Evolutionary conservation across 2,329 filamentous ascomycete genomes (phyloP), one percentile per base, ranked within the genome.

Genomic region (Trichoderma sp.): DNA sequence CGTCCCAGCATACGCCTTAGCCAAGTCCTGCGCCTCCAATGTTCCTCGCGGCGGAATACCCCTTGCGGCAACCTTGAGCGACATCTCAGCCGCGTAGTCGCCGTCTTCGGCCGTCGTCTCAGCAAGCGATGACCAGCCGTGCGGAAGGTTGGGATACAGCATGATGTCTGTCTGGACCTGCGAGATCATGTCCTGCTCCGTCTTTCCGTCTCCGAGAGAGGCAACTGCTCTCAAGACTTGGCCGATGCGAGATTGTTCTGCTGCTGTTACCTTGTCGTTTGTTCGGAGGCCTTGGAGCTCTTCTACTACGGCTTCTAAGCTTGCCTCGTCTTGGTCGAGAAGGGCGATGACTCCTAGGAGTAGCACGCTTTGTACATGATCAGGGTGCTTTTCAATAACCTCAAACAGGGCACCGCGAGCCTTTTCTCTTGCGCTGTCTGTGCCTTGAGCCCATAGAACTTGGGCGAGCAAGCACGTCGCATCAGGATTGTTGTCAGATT

Each of bases 391-490:
- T 76, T 95, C 93, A 13, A 97, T 91, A 43, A 92, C 91, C 15
- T 91, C 90, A 77, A 97, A 95, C 1, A 99, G 86, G 74, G 93
- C 88, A 67, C 92, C 90, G 4, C 94, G 88, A 17, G 95, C 95
- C 73, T 92, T 90, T 64, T 91, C 89, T 61, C 91, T 89, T 70
- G 95, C 92, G 1, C 90, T 86, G 7, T 91, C 88, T 0, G 90
- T 90, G 9, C 93, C 94, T 74, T 93, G 94, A 0, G 95, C 95
- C 95, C 96, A 99, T 0, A 98, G 86, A 0, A 98, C 93, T 81
- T 98, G 94, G 0, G 95, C 93, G 13, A 98, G 85, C 13, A 98
- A 85, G 77, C 95, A 98, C 0, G 94, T 91, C 1, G 95, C 92
- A 77, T 98, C 94, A 0, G 95, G 92, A 73, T 94, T 90, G 47